Evolutionary conservation across 139 green algal species (phyloP).

Genomic region (Haematococcus sp.): DNA sequence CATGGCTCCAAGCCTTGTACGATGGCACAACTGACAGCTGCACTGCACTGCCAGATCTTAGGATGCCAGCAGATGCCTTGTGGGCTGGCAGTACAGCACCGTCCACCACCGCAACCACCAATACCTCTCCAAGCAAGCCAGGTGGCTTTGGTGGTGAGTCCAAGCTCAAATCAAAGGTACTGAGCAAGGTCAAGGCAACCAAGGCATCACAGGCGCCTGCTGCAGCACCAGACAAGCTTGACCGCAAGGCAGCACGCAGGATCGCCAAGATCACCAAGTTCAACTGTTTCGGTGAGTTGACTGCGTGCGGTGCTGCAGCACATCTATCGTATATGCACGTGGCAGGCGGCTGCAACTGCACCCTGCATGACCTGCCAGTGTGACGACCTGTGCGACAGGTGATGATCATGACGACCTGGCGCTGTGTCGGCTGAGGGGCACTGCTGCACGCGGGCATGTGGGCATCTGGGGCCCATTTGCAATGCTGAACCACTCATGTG

Average conservation of each 20-base stretch:
- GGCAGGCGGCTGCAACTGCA: conserved; percentile 9
- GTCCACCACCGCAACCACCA: no score
- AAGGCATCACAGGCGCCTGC: background rate
- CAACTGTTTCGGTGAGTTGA: conserved; percentile 34
- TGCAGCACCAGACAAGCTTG: background rate
- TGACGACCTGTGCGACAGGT: conserved; percentile 1
- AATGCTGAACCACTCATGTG: conserved; percentile 41
- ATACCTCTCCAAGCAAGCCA: no score
- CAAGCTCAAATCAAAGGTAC: background rate
- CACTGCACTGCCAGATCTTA: background rate
- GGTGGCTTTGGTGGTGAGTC: no score
- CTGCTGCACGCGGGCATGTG: conserved; percentile 23
- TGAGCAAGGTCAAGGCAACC: background rate
- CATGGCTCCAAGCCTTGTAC: conserved; percentile 22
- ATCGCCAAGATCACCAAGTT: conserved; percentile 13
- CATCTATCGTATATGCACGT: no score
- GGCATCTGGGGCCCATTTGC: conserved; percentile 38
- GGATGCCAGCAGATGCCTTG: background rate
- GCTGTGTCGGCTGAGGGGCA: conserved; percentile 1
- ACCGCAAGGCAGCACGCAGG: background rate
- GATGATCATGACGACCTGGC: conserved; percentile 38
- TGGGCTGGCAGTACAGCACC: no score
- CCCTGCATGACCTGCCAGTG: no score
- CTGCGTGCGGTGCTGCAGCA: no score
- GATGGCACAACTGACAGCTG: conserved; percentile 8